Evolutionary conservation across 129 eudicot species (phyloP), one percentile per base, ranked within the genome.

Genomic region (Flaveria trinervia): DNA sequence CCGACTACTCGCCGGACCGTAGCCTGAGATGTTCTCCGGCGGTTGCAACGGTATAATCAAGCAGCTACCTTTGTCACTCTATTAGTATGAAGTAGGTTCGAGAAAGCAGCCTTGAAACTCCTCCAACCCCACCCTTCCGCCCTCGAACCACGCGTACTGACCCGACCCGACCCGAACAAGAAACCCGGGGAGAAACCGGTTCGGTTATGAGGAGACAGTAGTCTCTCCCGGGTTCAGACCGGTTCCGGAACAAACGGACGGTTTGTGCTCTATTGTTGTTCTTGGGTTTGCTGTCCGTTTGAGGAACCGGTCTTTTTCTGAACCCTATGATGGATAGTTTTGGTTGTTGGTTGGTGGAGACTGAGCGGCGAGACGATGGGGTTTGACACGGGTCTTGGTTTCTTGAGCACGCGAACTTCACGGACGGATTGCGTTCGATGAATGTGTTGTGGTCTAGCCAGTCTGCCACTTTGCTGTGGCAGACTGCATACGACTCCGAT

Each of bases 101-200:
- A 67, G 18, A 80, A 80, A 80, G 69, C 84, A 9, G 84, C 70
- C 52, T 80, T 80, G 43, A 80, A 70, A 15, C 84, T 80, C 55
- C 84, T 68, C 84, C 84, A 80, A 74, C 80, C 52, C 84, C 84
- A 13, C 55, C 48, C 39, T 80, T 80, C 64, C 75, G 62, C 16
- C 71, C 71, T 45, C 49, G 56, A 67, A 80, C 74, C 28, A 80
- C 75, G 22, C 84, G 39, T 46, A 80, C 76, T 33, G 86, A 76
- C 13, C 86, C 83, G 7, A 88, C 86, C 15, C 88, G 86, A n/a
- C 93, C 93, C 8, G 76, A 80, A 39, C 93, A 88, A 14, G 90
- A 86, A 18, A 88, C 93, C 60, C 65, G 54, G 1, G 93, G 93
- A 3, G 93, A 88, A 69, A 60, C 86, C 71, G 90, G 93, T 60